Conservation (phyloP, 306 rosid species). For the Inga laurina region DNA sequence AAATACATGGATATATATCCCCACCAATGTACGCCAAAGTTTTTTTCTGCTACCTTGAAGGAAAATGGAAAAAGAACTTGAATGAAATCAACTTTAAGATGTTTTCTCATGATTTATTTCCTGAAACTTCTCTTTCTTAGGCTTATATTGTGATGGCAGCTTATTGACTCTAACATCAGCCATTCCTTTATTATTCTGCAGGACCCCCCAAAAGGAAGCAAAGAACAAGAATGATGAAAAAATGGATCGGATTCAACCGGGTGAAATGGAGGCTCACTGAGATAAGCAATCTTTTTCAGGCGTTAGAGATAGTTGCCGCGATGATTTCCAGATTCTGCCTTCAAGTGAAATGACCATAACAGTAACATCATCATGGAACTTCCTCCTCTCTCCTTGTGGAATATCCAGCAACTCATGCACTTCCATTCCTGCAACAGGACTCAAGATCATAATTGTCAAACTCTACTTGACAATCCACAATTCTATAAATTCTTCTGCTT, state of each 20-base stretch:
- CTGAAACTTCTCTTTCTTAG: conserved; percentile 30
- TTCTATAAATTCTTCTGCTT: background rate
- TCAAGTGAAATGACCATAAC: background rate
- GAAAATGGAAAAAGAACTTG: conserved; percentile 34
- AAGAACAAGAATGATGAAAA: background rate
- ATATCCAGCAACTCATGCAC: background rate
- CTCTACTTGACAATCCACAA: background rate
- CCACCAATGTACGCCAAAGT: conserved; percentile 75
- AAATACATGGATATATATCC: conserved; percentile 63
- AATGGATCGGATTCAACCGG: background rate
- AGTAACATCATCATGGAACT: background rate
- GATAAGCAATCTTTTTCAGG: conserved; percentile 25
- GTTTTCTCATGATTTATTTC: conserved; percentile 28
- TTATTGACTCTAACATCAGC: conserved; percentile 39
- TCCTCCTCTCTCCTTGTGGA: background rate
- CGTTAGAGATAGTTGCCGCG: conserved; percentile 68
- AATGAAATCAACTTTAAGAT: conserved; percentile 21
- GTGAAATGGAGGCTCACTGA: conserved; percentile 31
- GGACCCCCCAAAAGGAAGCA: background rate
- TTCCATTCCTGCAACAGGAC: background rate
- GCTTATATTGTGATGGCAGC: conserved; percentile 43
- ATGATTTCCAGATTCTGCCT: conserved; percentile 29
- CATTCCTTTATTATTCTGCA: conserved; percentile 41
- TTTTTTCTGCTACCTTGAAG: conserved; percentile 39
- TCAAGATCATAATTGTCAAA: background rate